These are phyloP conservation scores for Hypsizygus marmoreus DNA, from an alignment of 768 basidiomycete species.

Conservation along the genomic window DNA sequence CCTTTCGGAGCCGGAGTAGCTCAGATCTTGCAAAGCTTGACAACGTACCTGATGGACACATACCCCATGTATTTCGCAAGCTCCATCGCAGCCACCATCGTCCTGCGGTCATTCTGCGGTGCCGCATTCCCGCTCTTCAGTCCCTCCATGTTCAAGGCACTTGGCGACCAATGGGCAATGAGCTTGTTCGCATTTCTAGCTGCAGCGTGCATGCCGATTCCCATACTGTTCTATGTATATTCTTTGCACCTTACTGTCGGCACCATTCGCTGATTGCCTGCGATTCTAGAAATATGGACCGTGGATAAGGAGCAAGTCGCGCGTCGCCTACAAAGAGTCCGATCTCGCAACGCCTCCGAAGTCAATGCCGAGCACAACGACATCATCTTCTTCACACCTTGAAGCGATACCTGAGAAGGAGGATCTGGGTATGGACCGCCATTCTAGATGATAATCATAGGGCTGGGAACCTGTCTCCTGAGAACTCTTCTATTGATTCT, in stretches of 20 bases:
- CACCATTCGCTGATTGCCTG: constrained; percentile 11
- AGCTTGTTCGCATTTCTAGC: constrained; percentile 56
- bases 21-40: constrained; percentile 64
- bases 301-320: constrained; percentile 48
- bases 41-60: constrained; percentile 72
- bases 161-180: constrained; percentile 59
- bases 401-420: constrained; percentile 16
- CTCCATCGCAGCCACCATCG: constrained; percentile 68
- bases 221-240: constrained; percentile 47
- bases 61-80: constrained; percentile 69
- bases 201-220: constrained; percentile 54
- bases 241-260: neutral
- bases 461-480: too few relatives aligned
- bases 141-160: constrained; percentile 48
- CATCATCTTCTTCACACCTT: constrained; percentile 12
- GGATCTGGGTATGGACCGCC: neutral
- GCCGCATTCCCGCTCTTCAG: constrained; percentile 65
- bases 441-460: too few relatives aligned
- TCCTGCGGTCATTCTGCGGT: constrained; percentile 63
- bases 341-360: neutral
- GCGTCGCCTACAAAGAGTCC: constrained; percentile 43
- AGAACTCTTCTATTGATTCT: too few relatives aligned
- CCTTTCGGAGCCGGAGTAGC: constrained; percentile 70
- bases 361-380: neutral
- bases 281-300: constrained; percentile 48